These are phyloP conservation scores for Ustilago xerochloae DNA, from an alignment of 1,284 basidiomycete species.

Conservation along the genomic window DNA sequence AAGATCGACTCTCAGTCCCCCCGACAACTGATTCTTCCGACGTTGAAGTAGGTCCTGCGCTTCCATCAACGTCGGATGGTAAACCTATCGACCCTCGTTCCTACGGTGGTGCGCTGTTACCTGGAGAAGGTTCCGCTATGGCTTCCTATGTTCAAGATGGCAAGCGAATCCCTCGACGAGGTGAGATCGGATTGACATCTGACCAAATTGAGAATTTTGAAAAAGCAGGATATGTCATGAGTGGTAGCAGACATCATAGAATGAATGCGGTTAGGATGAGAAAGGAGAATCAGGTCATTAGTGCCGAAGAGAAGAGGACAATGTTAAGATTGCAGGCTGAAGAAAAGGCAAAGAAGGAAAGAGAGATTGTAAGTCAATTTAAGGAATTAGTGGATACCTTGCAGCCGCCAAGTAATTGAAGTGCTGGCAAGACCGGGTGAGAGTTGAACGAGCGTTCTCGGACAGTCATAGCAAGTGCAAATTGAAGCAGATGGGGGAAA, in stretches of 20 bases:
- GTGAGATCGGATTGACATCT: conserved; percentile 92
- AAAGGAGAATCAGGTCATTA: conserved; percentile 97
- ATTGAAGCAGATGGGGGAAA: too few species aligned
- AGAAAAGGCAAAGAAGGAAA: conserved; percentile 88
- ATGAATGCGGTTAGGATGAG: conserved; percentile 97
- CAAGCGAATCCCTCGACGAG: conserved; percentile 93
- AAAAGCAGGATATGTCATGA: conserved; percentile 96
- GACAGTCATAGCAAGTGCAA: too few species aligned
- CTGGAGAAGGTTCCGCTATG: conserved; percentile 97
- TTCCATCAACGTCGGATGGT: conserved; percentile 31
- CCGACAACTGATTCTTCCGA: conserved; percentile 6
- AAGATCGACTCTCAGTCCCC: not conserved
- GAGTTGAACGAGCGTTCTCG: not conserved
- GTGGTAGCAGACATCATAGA: conserved; percentile 81
- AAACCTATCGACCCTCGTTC: conserved; percentile 38
- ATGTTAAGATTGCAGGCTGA: conserved; percentile 92
- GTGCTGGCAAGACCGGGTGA: not conserved
- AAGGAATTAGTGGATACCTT: conserved; percentile 60
- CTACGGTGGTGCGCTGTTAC: conserved; percentile 84
- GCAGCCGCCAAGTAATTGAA: conserved; percentile 11
- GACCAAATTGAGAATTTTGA: conserved; percentile 89
- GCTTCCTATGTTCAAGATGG: conserved; percentile 91
- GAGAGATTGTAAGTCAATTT: conserved; percentile 70
- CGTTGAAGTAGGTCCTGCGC: conserved; percentile 32
- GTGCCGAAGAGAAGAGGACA: conserved; percentile 92